Evolutionary conservation across 257 asterid species (phyloP), one percentile per base, ranked within the genome.

Genomic region (Lycium ferocissimum): DNA sequence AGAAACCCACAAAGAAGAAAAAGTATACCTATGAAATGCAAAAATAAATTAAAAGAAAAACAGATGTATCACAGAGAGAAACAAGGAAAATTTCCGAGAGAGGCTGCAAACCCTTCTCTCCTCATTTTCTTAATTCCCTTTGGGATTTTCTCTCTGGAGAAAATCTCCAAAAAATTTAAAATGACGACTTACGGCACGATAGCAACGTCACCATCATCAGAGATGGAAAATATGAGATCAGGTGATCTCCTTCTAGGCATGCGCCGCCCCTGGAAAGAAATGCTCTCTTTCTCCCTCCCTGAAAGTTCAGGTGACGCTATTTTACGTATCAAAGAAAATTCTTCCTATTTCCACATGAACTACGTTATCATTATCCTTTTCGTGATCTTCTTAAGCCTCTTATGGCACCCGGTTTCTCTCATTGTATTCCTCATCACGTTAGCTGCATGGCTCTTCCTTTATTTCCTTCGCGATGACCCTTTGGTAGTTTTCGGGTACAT

Each of bases 231-330:
- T 20, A 17, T 57, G 70, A 35, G 85, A 75, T 83, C 88, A 9
- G 85, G 86, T 3, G 22, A 9, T 57, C 22, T 57, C 54, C 79
- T 70, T 17, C 86, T 89, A 17, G 91, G 91, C 12, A 79, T 47
- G 81, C 87, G 86, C 2, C 90, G 93, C 2, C 91, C 91, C 17
- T 92, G 94, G 95, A 83, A 81, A 17, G 86, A 88, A 49, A 87
- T 92, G 89, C 0, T 59, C 11, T 85, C 89, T 20, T 79, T 87
- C 9, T 88, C 93, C 0, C 1, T 78, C 3, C 93, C 94, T 1
- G 84, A 80, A 11, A 73, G 85, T 87, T 65, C 88, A 82, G 37
- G 49, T 14, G 86, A 54, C 22, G 80, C 89, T 45, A n/a, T 89
- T 45, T 84, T 72, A 3, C 92, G 92, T 15, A 26, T 89, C 84